phyloP scores from a whole-genome alignment of 176 grass and related monocot species.

The Hsuehochloa calcarea region DNA sequence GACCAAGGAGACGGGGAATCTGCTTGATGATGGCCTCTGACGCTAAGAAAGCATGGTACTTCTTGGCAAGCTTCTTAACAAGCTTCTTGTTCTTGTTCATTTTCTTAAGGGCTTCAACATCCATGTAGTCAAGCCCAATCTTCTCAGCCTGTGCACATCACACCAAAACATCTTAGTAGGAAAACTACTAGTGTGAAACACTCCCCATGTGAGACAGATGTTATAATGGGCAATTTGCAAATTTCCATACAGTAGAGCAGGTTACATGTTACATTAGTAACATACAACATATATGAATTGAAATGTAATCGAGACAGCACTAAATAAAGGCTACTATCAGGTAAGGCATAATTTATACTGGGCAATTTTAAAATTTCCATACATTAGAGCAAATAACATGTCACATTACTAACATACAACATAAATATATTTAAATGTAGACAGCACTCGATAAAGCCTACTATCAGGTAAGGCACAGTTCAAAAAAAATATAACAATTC shows the following conservation, averaged over 20 bases:
- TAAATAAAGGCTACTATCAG: no score
- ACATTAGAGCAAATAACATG: neutral
- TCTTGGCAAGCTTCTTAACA: slow-evolving; percentile 94
- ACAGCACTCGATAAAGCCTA: neutral
- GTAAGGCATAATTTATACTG: neutral
- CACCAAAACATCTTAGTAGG: neutral
- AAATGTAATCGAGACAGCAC: no score
- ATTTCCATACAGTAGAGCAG: neutral
- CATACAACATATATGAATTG: neutral
- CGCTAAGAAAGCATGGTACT: slow-evolving; percentile 93
- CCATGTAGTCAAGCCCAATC: slow-evolving; percentile 92
- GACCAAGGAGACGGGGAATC: slow-evolving; percentile 94
- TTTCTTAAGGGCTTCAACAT: slow-evolving; percentile 86
- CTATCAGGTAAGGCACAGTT: no score
- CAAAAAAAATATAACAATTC: neutral
- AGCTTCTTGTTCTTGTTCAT: slow-evolving; percentile 99
- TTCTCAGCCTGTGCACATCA: slow-evolving; percentile 66
- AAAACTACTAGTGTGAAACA: neutral
- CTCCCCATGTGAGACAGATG: neutral
- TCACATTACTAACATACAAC: neutral
- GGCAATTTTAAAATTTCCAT: neutral
- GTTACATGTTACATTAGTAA: neutral
- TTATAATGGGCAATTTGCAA: neutral
- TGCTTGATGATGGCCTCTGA: slow-evolving; percentile 98
- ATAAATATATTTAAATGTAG: neutral